Evolutionary conservation across 1,284 basidiomycete species (phyloP).

Genomic region (Coniophora puteana): DNA sequence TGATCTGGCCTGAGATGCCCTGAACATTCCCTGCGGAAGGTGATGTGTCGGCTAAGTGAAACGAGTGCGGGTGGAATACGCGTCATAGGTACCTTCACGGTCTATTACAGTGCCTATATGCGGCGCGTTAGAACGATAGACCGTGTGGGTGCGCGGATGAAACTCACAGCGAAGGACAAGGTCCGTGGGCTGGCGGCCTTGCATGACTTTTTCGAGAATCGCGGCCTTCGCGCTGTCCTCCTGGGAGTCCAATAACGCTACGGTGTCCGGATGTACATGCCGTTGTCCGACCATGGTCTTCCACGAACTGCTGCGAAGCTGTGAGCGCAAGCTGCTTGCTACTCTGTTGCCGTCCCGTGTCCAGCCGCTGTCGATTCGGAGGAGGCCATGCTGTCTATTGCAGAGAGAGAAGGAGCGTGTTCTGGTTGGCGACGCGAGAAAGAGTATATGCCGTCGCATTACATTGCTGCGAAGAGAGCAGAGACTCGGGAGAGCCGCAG

Average conservation of each 20-base stretch:
- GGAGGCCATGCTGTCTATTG: not conserved
- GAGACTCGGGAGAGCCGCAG: conserved; percentile 9
- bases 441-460: conserved; percentile 13
- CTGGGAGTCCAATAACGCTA: conserved; percentile 41
- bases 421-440: conserved; percentile 1
- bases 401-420: conserved; percentile 1
- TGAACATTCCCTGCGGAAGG: conserved; percentile 71
- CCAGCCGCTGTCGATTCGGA: not conserved
- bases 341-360: no score
- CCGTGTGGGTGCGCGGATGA: conserved; percentile 2
- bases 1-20: conserved; percentile 88
- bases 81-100: conserved; percentile 52
- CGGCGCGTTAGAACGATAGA: conserved; percentile 7
- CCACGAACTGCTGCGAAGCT: conserved; percentile 24
- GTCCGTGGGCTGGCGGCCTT: conserved; percentile 75
- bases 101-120: conserved; percentile 82
- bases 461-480: conserved; percentile 26
- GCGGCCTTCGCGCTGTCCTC: conserved; percentile 69
- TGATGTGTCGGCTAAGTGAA: conserved; percentile 21
- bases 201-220: conserved; percentile 78
- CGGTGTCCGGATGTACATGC: conserved; percentile 19
- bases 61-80: conserved; percentile 10
- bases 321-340: no score
- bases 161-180: conserved; percentile 79
- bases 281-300: conserved; percentile 18